A percentile compares a stretch with the other conserved stretches of the same genome.
phyloP scores from a whole-genome alignment of 768 basidiomycete species.

The Macrolepiota fuliginosa region DNA sequence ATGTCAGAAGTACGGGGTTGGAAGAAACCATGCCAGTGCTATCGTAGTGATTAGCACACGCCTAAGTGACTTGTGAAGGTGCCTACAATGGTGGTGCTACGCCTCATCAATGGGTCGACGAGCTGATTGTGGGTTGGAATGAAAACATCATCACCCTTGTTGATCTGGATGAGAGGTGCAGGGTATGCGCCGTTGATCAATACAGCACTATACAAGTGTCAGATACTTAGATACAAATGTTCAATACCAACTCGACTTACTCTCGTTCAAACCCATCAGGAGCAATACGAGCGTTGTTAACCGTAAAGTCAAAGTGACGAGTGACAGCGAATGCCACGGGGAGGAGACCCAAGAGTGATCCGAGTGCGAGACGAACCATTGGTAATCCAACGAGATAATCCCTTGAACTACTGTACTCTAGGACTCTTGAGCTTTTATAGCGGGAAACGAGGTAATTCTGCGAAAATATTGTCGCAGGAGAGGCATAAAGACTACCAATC shows the following conservation, averaged over 20 bases:
- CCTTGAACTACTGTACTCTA: background rate
- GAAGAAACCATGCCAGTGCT: conserved; percentile 22
- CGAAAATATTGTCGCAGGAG: background rate
- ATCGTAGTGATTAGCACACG: background rate
- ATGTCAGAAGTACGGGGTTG: conserved; percentile 43
- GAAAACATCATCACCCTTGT: conserved; percentile 33
- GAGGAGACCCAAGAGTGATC: background rate
- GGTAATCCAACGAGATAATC: background rate
- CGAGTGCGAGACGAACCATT: conserved; percentile 2
- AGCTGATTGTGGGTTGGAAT: conserved; percentile 31
- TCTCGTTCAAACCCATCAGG: conserved; percentile 39
- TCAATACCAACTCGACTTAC: background rate
- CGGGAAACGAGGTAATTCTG: conserved; percentile 1
- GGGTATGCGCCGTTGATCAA: conserved; percentile 39
- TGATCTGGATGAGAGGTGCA: conserved; percentile 37
- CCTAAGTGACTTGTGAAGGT: background rate
- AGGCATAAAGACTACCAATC: conserved; percentile 1
- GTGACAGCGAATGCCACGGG: conserved; percentile 6
- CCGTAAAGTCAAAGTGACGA: conserved; percentile 14
- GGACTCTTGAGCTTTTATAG: background rate
- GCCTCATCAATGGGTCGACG: conserved; percentile 30
- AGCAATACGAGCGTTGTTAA: conserved; percentile 36
- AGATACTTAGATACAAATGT: background rate
- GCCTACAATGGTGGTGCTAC: conserved; percentile 28
- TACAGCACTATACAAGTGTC: conserved; percentile 23